phyloP scores from a whole-genome alignment of 108 stramenopile genomes.

The Cyclotella choctawhatcheeana region DNA sequence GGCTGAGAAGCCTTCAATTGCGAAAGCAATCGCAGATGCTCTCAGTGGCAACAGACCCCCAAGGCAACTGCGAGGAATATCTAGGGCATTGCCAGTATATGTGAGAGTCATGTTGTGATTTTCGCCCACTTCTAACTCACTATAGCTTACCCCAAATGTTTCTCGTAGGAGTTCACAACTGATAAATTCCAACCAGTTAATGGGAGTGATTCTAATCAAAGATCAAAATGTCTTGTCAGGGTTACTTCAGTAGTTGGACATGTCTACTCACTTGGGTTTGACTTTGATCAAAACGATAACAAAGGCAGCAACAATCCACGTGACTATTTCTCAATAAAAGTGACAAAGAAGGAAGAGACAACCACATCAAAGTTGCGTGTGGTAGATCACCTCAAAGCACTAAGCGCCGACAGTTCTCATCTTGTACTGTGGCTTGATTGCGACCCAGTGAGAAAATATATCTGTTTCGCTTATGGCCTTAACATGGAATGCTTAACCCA shows the following conservation, averaged over 20 bases:
- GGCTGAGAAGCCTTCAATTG: slow-evolving; percentile 52
- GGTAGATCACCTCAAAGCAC: slow-evolving; percentile 45
- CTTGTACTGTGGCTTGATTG: slow-evolving; percentile 67
- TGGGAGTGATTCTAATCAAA: too few relatives aligned
- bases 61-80: slow-evolving; percentile 33
- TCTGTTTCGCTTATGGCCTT: too few relatives aligned
- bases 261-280: slow-evolving; percentile 63
- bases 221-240: slow-evolving; percentile 30
- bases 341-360: slow-evolving; percentile 32
- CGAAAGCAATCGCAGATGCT: slow-evolving; percentile 40
- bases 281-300: slow-evolving; percentile 59
- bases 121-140: too few relatives aligned
- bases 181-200: slow-evolving; percentile 22
- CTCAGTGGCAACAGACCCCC: slow-evolving; percentile 21
- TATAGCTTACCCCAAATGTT: too few relatives aligned
- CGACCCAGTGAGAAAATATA: slow-evolving; percentile 34
- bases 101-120: too few relatives aligned
- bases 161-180: slow-evolving; percentile 35
- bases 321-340: slow-evolving; percentile 50
- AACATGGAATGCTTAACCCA: neutral
- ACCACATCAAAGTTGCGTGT: slow-evolving; percentile 41
- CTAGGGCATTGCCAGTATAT: slow-evolving; percentile 35
- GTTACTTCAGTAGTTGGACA: slow-evolving; percentile 80
- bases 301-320: slow-evolving; percentile 53
- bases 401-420: slow-evolving; percentile 40